phyloP scores from a whole-genome alignment of 2,329 filamentous ascomycete species.

The Corinectria fuckeliana region DNA sequence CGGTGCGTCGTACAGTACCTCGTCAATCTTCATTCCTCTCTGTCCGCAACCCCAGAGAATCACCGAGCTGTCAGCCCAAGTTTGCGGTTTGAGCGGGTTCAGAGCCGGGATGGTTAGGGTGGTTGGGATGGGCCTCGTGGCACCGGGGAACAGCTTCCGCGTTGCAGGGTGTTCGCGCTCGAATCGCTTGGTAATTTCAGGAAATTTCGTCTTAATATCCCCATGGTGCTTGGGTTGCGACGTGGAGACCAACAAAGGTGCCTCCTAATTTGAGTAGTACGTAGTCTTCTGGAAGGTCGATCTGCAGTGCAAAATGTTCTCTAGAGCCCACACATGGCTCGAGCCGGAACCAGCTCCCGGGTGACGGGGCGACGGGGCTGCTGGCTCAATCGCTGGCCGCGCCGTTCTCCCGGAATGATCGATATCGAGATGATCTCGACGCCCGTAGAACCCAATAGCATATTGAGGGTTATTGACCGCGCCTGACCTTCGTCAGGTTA shows the following conservation, averaged over 20 bases:
- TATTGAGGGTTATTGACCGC: slow-evolving; percentile 1
- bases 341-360: slow-evolving; percentile 30
- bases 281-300: slow-evolving; percentile 39
- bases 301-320: slow-evolving; percentile 29
- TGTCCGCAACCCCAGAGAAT: slow-evolving; percentile 29
- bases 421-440: slow-evolving; percentile 29
- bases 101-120: slow-evolving; percentile 20
- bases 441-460: slow-evolving; percentile 20
- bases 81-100: slow-evolving; percentile 18
- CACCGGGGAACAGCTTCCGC: slow-evolving; percentile 44
- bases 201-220: slow-evolving; percentile 33
- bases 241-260: slow-evolving; percentile 26
- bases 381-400: slow-evolving; percentile 22
- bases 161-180: slow-evolving; percentile 29
- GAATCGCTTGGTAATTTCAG: slow-evolving; percentile 41
- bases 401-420: slow-evolving; percentile 28
- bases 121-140: slow-evolving; percentile 34
- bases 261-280: slow-evolving; percentile 29
- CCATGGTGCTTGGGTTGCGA: slow-evolving; percentile 29
- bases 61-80: slow-evolving; percentile 28
- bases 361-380: slow-evolving; percentile 21
- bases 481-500: slow-evolving; percentile 25
- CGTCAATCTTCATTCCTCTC: slow-evolving; percentile 27
- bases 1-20: slow-evolving; percentile 5
- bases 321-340: slow-evolving; percentile 26